Evolutionary conservation across 2,329 filamentous ascomycete species (phyloP).

Genomic region (Pseudogymnoascus sp.): DNA sequence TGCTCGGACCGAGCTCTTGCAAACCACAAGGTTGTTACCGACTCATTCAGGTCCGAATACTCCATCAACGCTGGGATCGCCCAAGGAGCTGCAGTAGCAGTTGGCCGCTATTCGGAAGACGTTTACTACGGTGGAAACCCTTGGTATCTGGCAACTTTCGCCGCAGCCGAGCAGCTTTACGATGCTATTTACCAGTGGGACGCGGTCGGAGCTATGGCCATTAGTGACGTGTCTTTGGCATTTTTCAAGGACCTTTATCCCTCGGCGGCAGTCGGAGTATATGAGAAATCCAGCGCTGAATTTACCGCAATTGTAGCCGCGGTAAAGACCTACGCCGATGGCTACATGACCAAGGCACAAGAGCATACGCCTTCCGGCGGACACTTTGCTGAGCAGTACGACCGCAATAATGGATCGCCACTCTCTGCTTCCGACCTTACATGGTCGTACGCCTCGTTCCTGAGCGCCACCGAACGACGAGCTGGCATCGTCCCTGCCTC

Average conservation of each 20-base stretch:
- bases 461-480: constrained; percentile 53
- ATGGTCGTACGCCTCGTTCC: constrained; percentile 65
- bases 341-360: constrained; percentile 40
- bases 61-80: constrained; percentile 57
- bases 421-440: constrained; percentile 60
- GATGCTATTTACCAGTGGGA: constrained; percentile 68
- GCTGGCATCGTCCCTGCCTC: constrained; percentile 45
- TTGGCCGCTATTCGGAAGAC: constrained; percentile 65
- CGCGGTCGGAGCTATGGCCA: constrained; percentile 49
- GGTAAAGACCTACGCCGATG: constrained; percentile 55
- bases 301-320: constrained; percentile 54
- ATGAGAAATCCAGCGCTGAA: constrained; percentile 48
- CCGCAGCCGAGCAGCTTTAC: constrained; percentile 73
- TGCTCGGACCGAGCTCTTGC: constrained; percentile 47
- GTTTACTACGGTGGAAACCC: constrained; percentile 71
- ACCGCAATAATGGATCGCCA: constrained; percentile 42
- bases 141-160: constrained; percentile 70
- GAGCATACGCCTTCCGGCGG: constrained; percentile 49
- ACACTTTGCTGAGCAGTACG: constrained; percentile 60
- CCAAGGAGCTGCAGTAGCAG: constrained; percentile 48
- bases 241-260: constrained; percentile 64
- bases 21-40: constrained; percentile 67
- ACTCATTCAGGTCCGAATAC: constrained; percentile 67
- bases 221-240: constrained; percentile 54
- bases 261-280: constrained; percentile 52